phyloP scores from a whole-genome alignment of 1,284 basidiomycete genomes.

The Malassezia brasiliensis region DNA sequence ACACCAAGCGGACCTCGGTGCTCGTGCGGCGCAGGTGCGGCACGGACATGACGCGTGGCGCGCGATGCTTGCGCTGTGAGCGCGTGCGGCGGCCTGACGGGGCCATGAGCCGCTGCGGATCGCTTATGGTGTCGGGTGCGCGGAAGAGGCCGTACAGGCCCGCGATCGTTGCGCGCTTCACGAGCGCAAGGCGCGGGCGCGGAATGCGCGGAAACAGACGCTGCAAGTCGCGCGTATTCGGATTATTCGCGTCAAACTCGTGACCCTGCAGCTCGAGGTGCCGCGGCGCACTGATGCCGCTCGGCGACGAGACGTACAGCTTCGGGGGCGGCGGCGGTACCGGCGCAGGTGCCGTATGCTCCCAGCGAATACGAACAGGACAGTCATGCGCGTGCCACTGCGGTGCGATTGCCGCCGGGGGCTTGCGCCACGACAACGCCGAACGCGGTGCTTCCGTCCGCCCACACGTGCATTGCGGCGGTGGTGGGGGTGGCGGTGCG shows the following conservation, averaged over 20 bases:
- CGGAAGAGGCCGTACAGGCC: constrained; percentile 9
- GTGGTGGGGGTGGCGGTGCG: not conserved
- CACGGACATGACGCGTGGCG: not conserved
- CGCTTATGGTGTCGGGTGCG: not conserved
- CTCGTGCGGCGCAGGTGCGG: not conserved
- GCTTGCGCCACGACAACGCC: not conserved
- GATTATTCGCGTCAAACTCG: constrained; percentile 9
- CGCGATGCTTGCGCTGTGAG: not conserved
- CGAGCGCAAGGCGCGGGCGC: constrained; percentile 1
- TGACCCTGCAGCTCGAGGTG: constrained; percentile 1
- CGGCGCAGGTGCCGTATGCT: not conserved
- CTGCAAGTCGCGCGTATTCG: not conserved
- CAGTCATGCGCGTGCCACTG: constrained; percentile 13
- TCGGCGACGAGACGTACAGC: constrained; percentile 13
- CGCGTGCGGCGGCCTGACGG: not conserved
- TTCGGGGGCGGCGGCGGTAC: constrained; percentile 14
- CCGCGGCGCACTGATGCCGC: constrained; percentile 8
- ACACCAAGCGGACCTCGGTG: too few species aligned
- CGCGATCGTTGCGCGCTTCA: constrained; percentile 10
- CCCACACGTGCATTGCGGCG: constrained; percentile 8
- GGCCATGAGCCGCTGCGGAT: not conserved
- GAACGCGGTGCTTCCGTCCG: not conserved
- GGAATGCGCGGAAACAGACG: not conserved
- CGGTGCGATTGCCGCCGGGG: not conserved
- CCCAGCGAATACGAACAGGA: constrained; percentile 12